Conservation (phyloP, 2,329 filamentous ascomycete species). For the Penicillium sp. region DNA sequence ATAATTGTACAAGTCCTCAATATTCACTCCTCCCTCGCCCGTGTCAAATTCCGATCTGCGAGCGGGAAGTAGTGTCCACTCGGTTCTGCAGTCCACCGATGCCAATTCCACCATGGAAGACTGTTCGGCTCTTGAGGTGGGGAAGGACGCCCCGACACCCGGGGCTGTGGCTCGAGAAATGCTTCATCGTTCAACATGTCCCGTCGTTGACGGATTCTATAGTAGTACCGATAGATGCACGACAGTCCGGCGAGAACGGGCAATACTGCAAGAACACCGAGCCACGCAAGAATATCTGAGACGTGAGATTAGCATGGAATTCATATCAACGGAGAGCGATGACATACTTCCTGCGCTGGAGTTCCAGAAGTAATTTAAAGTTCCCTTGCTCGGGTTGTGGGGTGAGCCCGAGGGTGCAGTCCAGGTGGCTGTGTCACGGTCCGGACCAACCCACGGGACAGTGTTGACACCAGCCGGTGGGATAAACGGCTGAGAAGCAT, state of each 20-base stretch:
- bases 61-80: conserved; percentile 26
- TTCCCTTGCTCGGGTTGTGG: conserved; percentile 1
- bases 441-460: conserved; percentile 31
- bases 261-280: conserved; percentile 4
- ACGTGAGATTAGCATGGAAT: conserved; percentile 2
- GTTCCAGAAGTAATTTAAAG: conserved; percentile 2
- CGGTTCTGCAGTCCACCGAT: conserved; percentile 20
- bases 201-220: conserved; percentile 8
- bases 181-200: conserved; percentile 9
- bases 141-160: conserved; percentile 17
- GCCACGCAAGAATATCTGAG: conserved; percentile 12
- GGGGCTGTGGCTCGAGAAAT: conserved; percentile 17
- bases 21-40: no score
- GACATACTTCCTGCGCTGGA: conserved; percentile 11
- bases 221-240: conserved; percentile 11
- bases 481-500: conserved; percentile 22
- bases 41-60: conserved; percentile 16
- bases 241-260: conserved; percentile 8
- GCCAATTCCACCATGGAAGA: conserved; percentile 31
- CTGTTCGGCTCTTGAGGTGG: conserved; percentile 2
- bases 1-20: no score
- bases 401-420: conserved; percentile 15
- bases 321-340: not conserved
- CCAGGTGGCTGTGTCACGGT: conserved; percentile 21
- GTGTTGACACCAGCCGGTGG: conserved; percentile 30